Evolutionary conservation across 371 early-diverging fungal species (phyloP), one percentile per base, ranked within the genome.

Genomic region (Saksenaea vasiformis): DNA sequence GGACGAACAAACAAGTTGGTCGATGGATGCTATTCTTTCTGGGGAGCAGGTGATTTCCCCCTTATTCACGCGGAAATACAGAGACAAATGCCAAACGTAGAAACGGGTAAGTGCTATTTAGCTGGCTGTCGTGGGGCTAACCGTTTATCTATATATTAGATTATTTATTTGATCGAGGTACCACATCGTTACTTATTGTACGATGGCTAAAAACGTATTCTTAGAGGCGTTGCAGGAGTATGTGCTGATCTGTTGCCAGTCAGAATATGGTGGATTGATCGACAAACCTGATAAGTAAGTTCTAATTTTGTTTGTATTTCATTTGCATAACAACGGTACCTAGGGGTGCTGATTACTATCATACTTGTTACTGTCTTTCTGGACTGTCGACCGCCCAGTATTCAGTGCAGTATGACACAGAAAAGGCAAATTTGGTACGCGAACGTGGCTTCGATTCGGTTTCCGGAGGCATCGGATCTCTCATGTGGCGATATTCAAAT

Each of bases 11-110:
- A 99, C 77, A 99, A 99, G 71, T 82, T 97, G 0, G 98, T 98
- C 0, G 99, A 99, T 75, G 97, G 97, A 0, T 99, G 99, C 71
- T 99, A 99, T 74, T 91, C 96, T 0, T 96, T 94, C 73, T 99
- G 99, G 99, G 87, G 93, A 26, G 98, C 96, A 15, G 97, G 91
- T 2, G 81, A 89, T 26, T 93, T 93, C 37, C 90, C 94, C 0
- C 64, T 97, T 7, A 61, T 97, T 14, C 85, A 88, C 60, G 80
- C 84, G 9, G 72, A 70, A 56, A 2, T 74, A 44, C 65, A 64
- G 0, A 65, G 82, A 2, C 56, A 65, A 31, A 58, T 68, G 11
- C 41, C 56, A 15, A 54, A 41, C 2, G 10, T 39, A 26, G 22
- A 19, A 17, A 37, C 24, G 37, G 73, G 67, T 65, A 60, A 64